Conservation (phyloP, 2,329 filamentous ascomycete genomes). For the Diaporthe eres region DNA sequence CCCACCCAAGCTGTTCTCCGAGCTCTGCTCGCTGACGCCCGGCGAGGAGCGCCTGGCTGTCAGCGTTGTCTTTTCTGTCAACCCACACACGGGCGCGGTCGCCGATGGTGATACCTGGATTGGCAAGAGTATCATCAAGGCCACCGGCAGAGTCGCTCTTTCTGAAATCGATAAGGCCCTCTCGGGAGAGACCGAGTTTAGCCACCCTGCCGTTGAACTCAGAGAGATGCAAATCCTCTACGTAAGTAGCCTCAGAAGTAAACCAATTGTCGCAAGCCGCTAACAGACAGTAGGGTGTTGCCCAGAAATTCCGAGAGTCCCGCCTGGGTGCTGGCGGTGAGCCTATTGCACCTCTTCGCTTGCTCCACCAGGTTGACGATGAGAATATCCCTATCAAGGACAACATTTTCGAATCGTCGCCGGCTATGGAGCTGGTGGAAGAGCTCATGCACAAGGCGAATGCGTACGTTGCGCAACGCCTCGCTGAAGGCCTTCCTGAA, state of each 20-base stretch:
- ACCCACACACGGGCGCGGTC: constrained; percentile 82
- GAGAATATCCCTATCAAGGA: constrained; percentile 97
- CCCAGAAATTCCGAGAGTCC: constrained; percentile 90
- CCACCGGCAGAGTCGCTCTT: constrained; percentile 86
- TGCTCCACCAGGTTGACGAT: constrained; percentile 95
- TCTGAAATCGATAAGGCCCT: constrained; percentile 89
- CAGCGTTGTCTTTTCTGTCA: constrained; percentile 93
- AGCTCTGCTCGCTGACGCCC: constrained; percentile 89
- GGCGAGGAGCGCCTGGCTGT: constrained; percentile 92
- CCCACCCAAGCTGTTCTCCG: constrained; percentile 85
- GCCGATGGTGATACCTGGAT: constrained; percentile 93
- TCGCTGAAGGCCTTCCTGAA: constrained; percentile 84
- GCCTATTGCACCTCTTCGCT: constrained; percentile 86
- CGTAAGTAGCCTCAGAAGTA: constrained; percentile 58
- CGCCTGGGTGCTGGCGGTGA: constrained; percentile 85
- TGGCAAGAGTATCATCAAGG: constrained; percentile 94
- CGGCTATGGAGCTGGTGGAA: constrained; percentile 93
- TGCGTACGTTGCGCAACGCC: constrained; percentile 86
- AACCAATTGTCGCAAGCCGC: neutral
- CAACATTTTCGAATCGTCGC: constrained; percentile 94
- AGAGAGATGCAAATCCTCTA: constrained; percentile 87
- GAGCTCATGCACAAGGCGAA: constrained; percentile 97
- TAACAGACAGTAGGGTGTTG: constrained; percentile 70
- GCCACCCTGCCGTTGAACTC: constrained; percentile 75
- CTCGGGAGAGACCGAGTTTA: constrained; percentile 71